Evolutionary conservation across 2,329 filamentous ascomycete genomes (phyloP).

Genomic region (Sporothrix dimorphospora): DNA sequence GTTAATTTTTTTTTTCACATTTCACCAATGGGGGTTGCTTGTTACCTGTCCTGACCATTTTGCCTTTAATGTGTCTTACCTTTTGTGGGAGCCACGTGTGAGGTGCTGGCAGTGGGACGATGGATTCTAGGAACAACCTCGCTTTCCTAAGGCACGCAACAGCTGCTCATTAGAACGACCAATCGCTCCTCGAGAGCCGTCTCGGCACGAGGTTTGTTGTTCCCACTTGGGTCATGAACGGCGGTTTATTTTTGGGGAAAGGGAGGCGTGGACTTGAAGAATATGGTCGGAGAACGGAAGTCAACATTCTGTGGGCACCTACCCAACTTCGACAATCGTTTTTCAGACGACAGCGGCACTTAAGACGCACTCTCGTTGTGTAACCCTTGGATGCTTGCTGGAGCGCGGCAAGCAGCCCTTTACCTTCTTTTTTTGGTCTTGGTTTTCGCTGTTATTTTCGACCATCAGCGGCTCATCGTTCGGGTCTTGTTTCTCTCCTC

Average conservation of each 20-base stretch:
- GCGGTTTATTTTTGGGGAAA: not conserved
- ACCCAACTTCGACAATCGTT: not conserved
- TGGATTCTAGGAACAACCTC: constrained; percentile 4
- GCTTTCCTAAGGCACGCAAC: not conserved
- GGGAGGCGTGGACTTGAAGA: not conserved
- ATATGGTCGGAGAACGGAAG: not conserved
- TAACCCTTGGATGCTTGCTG: not conserved
- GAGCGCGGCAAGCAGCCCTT: not conserved
- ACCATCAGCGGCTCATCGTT: not conserved
- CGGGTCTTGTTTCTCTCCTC: not conserved
- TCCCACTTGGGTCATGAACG: not conserved
- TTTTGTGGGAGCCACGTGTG: not conserved
- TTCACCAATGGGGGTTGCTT: not conserved
- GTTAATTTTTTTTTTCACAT: not conserved
- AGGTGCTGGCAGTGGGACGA: constrained; percentile 22
- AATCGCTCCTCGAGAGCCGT: not conserved
- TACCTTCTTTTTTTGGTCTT: not conserved
- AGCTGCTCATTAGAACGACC: not conserved
- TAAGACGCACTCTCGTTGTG: not conserved
- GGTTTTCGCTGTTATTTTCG: not conserved
- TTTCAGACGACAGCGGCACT: not conserved
- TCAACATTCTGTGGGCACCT: not conserved
- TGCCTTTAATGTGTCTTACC: not conserved
- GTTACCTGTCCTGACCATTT: not conserved
- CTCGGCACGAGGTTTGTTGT: not conserved